These are phyloP conservation scores for Jasminum sambac DNA, from an alignment of 257 asterid species.

Conservation along the genomic window DNA sequence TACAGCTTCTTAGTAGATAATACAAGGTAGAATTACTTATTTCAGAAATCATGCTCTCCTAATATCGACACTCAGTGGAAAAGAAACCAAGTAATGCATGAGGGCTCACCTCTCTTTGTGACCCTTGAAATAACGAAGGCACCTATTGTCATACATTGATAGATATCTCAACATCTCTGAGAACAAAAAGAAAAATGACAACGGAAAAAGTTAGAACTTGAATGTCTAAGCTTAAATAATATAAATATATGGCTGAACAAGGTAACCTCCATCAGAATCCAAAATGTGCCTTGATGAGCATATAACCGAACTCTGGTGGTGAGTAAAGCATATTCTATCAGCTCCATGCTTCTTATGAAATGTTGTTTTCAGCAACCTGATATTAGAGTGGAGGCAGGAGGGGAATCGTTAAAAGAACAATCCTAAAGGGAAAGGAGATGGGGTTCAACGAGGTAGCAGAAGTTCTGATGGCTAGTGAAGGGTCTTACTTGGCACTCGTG, in stretches of 20 bases:
- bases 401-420: conserved; percentile 18
- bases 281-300: conserved; percentile 72
- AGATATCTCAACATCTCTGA: conserved; percentile 80
- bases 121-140: conserved; percentile 95
- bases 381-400: conserved; percentile 21
- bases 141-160: conserved; percentile 90
- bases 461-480: neutral
- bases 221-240: conserved; percentile 14
- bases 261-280: conserved; percentile 66
- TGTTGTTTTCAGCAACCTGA: conserved; percentile 86
- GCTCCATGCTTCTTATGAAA: conserved; percentile 91
- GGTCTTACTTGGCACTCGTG: conserved; percentile 69
- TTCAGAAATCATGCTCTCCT: neutral
- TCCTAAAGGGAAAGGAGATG: neutral
- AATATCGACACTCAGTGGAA: neutral
- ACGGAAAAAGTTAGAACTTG: conserved; percentile 25
- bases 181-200: conserved; percentile 24
- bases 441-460: neutral
- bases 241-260: conserved; percentile 16
- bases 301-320: conserved; percentile 85
- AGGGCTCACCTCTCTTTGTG: conserved; percentile 72
- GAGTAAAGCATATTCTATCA: conserved; percentile 84
- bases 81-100: conserved; percentile 8
- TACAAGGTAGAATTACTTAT: neutral
- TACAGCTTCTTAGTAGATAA: neutral